Percentiles rank a stretch among this genome's conserved stretches.
Conservation (phyloP, 306 rosid genomes). For the Corylus heterophylla region DNA sequence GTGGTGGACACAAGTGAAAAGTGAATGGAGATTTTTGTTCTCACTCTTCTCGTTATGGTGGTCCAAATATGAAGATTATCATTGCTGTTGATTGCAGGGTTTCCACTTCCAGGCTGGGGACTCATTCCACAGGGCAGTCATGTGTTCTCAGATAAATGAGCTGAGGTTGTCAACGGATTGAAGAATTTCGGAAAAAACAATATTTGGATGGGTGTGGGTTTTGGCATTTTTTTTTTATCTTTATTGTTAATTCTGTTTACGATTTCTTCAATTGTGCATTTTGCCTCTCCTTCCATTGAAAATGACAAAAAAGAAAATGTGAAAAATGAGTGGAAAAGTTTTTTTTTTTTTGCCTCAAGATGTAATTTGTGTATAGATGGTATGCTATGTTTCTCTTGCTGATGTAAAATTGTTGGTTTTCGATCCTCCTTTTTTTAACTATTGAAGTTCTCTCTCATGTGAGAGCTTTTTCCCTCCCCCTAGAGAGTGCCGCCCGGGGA, state of each 20-base stretch:
- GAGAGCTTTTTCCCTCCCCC: too few species aligned
- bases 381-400: constrained; percentile 10
- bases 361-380: constrained; percentile 39
- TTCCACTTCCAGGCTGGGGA: not conserved
- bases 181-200: not conserved
- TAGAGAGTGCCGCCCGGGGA: too few species aligned
- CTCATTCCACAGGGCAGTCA: not conserved
- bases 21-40: constrained; percentile 25
- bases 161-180: constrained; percentile 5
- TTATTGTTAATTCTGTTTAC: constrained; percentile 10
- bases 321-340: not conserved
- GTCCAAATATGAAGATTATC: not conserved
- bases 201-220: constrained; percentile 15
- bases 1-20: constrained; percentile 51
- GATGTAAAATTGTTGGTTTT: constrained; percentile 3
- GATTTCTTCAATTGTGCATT: constrained; percentile 25
- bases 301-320: not conserved
- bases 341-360: not conserved
- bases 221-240: not conserved
- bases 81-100: not conserved
- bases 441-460: not conserved
- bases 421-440: not conserved
- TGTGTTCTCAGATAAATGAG: not conserved
- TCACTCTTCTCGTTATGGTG: not conserved
- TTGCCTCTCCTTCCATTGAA: not conserved